Evolutionary conservation across 2,329 filamentous ascomycete species (phyloP).

Genomic region (Furcasterigmium sp.): DNA sequence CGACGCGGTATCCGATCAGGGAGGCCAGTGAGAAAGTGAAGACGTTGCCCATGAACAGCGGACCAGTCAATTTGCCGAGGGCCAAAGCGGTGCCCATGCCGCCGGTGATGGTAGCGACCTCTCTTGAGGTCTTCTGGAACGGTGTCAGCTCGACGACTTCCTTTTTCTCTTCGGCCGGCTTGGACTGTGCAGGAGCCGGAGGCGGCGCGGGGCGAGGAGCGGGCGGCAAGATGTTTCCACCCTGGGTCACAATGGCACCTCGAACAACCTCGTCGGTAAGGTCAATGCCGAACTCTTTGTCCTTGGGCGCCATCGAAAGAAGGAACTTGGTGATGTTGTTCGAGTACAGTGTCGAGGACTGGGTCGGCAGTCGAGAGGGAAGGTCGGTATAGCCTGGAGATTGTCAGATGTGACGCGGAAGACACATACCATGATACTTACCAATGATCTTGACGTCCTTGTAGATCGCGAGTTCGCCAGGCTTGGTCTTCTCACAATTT

Average conservation of each 20-base stretch:
- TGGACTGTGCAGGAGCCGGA: constrained; percentile 37
- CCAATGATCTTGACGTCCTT: constrained; percentile 82
- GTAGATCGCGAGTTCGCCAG: constrained; percentile 64
- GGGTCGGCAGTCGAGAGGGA: constrained; percentile 79
- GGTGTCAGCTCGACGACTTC: constrained; percentile 67
- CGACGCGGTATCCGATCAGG: constrained; percentile 80
- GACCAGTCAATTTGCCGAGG: constrained; percentile 74
- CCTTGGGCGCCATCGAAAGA: constrained; percentile 72
- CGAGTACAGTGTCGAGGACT: constrained; percentile 84
- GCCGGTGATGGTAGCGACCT: constrained; percentile 69
- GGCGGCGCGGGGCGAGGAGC: constrained; percentile 63
- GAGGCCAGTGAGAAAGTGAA: constrained; percentile 82
- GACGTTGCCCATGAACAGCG: constrained; percentile 81
- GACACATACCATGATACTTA: constrained; percentile 25
- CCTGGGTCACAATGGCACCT: constrained; percentile 74
- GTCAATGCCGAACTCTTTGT: constrained; percentile 76
- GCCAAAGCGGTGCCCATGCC: constrained; percentile 73
- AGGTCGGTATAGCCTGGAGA: constrained; percentile 72
- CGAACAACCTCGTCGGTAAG: constrained; percentile 81
- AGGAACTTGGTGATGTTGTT: constrained; percentile 92
- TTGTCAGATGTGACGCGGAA: constrained; percentile 15
- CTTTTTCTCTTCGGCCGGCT: constrained; percentile 41
- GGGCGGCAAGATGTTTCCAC: constrained; percentile 70
- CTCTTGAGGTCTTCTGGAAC: constrained; percentile 72
- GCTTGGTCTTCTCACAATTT: constrained; percentile 77